phyloP scores from a whole-genome alignment of 139 green algal species.

The Chlamydomonas sp. region DNA sequence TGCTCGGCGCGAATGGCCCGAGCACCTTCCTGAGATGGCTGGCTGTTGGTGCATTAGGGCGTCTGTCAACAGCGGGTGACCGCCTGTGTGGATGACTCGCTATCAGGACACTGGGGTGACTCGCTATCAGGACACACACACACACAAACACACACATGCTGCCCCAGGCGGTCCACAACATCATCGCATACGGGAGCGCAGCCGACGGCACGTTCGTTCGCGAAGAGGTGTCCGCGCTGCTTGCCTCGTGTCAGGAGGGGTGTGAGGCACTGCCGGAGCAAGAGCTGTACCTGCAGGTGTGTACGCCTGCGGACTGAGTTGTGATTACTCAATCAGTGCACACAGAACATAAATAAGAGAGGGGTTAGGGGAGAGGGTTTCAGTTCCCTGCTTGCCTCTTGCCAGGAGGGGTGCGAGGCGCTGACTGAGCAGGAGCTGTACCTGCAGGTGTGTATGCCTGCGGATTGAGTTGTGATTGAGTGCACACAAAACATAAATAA shows the following conservation, averaged over 20 bases:
- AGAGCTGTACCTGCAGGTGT: slow-evolving; percentile 40
- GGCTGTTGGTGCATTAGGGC: too few species aligned
- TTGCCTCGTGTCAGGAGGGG: slow-evolving; percentile 14
- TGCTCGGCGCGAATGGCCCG: too few species aligned
- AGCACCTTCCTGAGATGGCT: too few species aligned
- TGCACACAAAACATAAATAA: too few species aligned
- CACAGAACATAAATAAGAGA: too few species aligned
- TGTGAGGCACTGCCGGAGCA: slow-evolving; percentile 31
- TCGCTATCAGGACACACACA: neutral
- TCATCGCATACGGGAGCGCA: slow-evolving; percentile 35
- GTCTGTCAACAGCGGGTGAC: too few species aligned
- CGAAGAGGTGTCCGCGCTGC: slow-evolving; percentile 30
- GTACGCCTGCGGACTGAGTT: too few species aligned
- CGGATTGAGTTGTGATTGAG: too few species aligned
- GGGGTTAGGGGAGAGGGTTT: slow-evolving; percentile 28
- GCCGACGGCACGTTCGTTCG: slow-evolving; percentile 17
- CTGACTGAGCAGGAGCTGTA: slow-evolving; percentile 47
- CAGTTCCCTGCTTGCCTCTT: slow-evolving; percentile 20
- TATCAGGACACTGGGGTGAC: neutral
- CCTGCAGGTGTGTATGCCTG: slow-evolving; percentile 21
- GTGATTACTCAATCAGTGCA: too few species aligned
- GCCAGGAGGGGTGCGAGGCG: slow-evolving; percentile 12
- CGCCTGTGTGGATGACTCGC: too few species aligned
- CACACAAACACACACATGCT: neutral
- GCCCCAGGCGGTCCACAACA: slow-evolving; percentile 47